phyloP scores from a whole-genome alignment of 805 yeast genomes.

The Ogataea pini region DNA sequence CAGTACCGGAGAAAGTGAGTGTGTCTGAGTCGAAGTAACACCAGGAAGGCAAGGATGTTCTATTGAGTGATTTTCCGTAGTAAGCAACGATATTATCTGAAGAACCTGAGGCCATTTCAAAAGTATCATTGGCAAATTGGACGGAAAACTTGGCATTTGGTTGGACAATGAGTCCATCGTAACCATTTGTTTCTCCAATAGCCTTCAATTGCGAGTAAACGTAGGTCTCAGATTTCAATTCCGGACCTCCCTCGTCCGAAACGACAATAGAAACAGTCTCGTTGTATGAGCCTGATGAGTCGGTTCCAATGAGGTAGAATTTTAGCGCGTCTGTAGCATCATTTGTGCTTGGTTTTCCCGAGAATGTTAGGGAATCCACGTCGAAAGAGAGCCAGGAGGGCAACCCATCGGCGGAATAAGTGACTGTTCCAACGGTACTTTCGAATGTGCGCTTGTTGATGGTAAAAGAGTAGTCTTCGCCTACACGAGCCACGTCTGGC shows the following conservation, averaged over 20 bases:
- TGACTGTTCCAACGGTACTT: constrained; percentile 43
- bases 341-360: constrained; percentile 61
- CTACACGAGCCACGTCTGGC: constrained; percentile 83
- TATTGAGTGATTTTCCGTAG: constrained; percentile 78
- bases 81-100: constrained; percentile 57
- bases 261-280: constrained; percentile 60
- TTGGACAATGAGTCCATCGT: constrained; percentile 66
- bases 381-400: constrained; percentile 87
- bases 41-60: constrained; percentile 93
- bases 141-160: constrained; percentile 71
- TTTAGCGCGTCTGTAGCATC: constrained; percentile 48
- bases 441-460: constrained; percentile 70
- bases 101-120: constrained; percentile 46
- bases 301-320: constrained; percentile 65
- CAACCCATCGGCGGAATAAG: constrained; percentile 55
- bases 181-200: constrained; percentile 77
- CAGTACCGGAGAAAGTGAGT: constrained; percentile 78
- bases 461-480: constrained; percentile 60
- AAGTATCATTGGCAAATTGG: constrained; percentile 62
- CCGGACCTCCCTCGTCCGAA: constrained; percentile 56
- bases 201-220: constrained; percentile 55
- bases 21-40: constrained; percentile 61
- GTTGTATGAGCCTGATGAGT: constrained; percentile 53
- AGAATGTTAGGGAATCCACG: constrained; percentile 52
- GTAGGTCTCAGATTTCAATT: constrained; percentile 40